Conservation (phyloP, 2,329 filamentous ascomycete genomes). For the Aplosporella prunicola region DNA sequence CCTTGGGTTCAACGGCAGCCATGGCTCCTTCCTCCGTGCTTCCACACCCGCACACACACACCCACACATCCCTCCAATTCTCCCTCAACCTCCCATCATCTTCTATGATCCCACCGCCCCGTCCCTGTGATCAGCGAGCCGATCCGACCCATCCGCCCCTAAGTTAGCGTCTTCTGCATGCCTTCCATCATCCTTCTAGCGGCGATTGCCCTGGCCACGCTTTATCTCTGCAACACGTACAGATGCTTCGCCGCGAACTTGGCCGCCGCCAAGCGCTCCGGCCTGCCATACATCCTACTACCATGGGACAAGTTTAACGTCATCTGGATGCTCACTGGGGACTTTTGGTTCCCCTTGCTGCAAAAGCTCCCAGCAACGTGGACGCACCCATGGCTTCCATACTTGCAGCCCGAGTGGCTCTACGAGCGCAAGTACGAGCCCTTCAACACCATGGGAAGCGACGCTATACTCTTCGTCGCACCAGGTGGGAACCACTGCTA, state of each 20-base stretch:
- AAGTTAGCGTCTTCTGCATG: constrained; percentile 19
- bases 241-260: constrained; percentile 32
- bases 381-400: constrained; percentile 49
- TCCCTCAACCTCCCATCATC: neutral
- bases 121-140: too few relatives aligned
- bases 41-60: neutral
- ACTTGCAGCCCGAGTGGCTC: constrained; percentile 51
- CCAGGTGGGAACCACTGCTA: constrained; percentile 46
- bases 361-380: constrained; percentile 44
- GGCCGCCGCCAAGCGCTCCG: constrained; percentile 36
- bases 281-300: constrained; percentile 34
- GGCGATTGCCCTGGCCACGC: constrained; percentile 22
- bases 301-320: constrained; percentile 41
- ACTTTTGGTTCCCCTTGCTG: constrained; percentile 48
- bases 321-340: constrained; percentile 47
- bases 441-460: constrained; percentile 49
- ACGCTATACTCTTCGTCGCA: constrained; percentile 56
- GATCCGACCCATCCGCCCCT: too few relatives aligned
- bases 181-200: constrained; percentile 19
- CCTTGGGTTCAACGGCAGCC: neutral
- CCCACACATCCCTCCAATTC: constrained; percentile 1
- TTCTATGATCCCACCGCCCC: too few relatives aligned
- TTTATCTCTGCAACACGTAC: constrained; percentile 27
- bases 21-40: neutral
- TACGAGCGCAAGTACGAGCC: constrained; percentile 48